phyloP scores from a whole-genome alignment of 257 asterid genomes.

The Striga asiatica region DNA sequence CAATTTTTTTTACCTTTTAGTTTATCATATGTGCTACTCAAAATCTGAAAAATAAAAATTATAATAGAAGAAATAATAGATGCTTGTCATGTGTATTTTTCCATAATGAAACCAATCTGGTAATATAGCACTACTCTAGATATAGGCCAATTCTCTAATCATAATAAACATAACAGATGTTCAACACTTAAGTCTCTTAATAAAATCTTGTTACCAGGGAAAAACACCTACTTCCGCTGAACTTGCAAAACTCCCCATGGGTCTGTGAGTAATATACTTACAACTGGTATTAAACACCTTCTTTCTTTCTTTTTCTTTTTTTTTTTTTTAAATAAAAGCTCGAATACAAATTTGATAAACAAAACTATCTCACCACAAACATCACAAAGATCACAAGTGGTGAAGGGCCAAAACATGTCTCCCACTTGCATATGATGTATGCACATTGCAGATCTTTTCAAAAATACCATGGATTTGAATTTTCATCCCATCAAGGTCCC shows the following conservation, averaged over 20 bases:
- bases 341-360: too few relatives aligned
- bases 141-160: too few relatives aligned
- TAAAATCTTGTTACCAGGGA: slow-evolving; percentile 3
- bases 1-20: too few relatives aligned
- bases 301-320: background rate
- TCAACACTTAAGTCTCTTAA: background rate
- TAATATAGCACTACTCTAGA: too few relatives aligned
- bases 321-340: slow-evolving; percentile 7
- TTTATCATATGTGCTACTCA: too few relatives aligned
- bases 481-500: background rate
- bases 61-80: too few relatives aligned
- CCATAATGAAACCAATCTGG: too few relatives aligned
- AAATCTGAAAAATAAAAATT: too few relatives aligned
- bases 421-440: too few relatives aligned
- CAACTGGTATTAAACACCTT: slow-evolving; percentile 2
- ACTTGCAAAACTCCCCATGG: slow-evolving; percentile 17
- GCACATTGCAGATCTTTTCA: too few relatives aligned
- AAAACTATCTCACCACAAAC: slow-evolving; percentile 4
- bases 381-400: slow-evolving; percentile 3
- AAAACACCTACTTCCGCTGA: background rate
- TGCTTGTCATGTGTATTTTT: too few relatives aligned
- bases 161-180: background rate
- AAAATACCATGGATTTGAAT: background rate
- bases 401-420: background rate
- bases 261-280: slow-evolving; percentile 17